A percentile compares a stretch with the other conserved stretches of the same genome.
Evolutionary conservation across 2,329 filamentous ascomycete genomes (phyloP).

Genomic region (Ophiocordyceps robertsii): DNA sequence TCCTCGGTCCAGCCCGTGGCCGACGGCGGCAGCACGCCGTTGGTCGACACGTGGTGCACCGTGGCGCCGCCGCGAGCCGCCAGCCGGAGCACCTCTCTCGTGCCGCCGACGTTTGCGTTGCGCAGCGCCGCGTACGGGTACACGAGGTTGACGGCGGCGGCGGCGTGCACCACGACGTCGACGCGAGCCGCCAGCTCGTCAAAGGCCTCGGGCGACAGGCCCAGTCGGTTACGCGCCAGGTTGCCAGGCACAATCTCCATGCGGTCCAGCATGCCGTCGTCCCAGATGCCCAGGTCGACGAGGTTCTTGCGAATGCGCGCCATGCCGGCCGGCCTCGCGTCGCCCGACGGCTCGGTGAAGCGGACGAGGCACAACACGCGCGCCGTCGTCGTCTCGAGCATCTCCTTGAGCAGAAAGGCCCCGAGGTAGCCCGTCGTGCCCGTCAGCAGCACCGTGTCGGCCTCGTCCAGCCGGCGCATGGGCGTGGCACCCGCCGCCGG

Average conservation of each 20-base stretch:
- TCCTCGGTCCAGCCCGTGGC: conserved; percentile 59
- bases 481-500: conserved; percentile 38
- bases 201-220: conserved; percentile 52
- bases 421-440: conserved; percentile 67
- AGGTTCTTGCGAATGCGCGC: conserved; percentile 63
- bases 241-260: conserved; percentile 66
- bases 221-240: conserved; percentile 53
- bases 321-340: conserved; percentile 52
- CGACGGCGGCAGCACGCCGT: conserved; percentile 63
- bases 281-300: conserved; percentile 67
- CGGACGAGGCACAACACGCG: conserved; percentile 62
- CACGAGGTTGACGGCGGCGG: conserved; percentile 66
- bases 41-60: conserved; percentile 67
- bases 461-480: conserved; percentile 47
- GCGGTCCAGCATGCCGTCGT: conserved; percentile 63
- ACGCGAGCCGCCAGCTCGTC: conserved; percentile 49
- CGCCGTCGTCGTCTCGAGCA: conserved; percentile 55
- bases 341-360: conserved; percentile 52
- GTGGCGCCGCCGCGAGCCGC: conserved; percentile 55
- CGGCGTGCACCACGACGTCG: conserved; percentile 65
- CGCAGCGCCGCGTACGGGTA: conserved; percentile 70
- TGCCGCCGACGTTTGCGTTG: conserved; percentile 67
- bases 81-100: conserved; percentile 58
- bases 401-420: conserved; percentile 56
- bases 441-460: conserved; percentile 57